Conservation (phyloP, 306 rosid species). For the Fragaria vesca region DNA sequence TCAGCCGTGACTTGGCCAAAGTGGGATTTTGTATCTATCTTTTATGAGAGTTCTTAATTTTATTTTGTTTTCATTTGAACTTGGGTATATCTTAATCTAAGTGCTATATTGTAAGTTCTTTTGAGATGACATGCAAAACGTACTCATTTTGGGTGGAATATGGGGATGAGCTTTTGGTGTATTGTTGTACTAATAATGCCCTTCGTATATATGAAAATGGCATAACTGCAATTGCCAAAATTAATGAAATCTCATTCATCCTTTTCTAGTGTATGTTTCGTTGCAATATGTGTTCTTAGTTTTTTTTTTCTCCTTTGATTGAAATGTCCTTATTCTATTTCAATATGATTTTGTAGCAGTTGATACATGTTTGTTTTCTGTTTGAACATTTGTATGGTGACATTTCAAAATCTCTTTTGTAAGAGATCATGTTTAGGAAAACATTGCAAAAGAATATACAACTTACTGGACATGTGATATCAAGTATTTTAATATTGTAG, state of each 20-base stretch:
- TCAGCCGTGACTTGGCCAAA: slow-evolving; percentile 84
- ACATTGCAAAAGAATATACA: not conserved
- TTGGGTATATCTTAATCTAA: not conserved
- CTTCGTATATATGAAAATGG: not conserved
- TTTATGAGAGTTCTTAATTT: not conserved
- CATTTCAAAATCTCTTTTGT: not conserved
- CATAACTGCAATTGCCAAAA: not conserved
- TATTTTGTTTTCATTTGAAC: not conserved
- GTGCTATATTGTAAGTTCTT: not conserved
- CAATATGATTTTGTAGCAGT: not conserved
- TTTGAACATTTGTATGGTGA: not conserved
- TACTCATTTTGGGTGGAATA: not conserved
- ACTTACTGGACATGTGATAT: not conserved
- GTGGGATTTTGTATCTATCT: slow-evolving; percentile 30
- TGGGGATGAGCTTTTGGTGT: not conserved
- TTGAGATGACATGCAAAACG: not conserved
- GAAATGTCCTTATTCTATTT: not conserved
- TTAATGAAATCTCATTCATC: not conserved
- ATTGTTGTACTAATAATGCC: not conserved
- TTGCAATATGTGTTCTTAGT: not conserved
- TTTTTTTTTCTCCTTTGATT: not conserved
- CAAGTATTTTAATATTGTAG: not conserved
- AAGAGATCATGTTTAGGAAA: not conserved
- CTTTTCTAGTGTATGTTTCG: not conserved
- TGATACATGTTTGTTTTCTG: not conserved